Percentiles rank a stretch among this genome's conserved stretches.
phyloP scores from a whole-genome alignment of 2,329 filamentous ascomycete species.

The Neophaeococcomyces mojaviensis region DNA sequence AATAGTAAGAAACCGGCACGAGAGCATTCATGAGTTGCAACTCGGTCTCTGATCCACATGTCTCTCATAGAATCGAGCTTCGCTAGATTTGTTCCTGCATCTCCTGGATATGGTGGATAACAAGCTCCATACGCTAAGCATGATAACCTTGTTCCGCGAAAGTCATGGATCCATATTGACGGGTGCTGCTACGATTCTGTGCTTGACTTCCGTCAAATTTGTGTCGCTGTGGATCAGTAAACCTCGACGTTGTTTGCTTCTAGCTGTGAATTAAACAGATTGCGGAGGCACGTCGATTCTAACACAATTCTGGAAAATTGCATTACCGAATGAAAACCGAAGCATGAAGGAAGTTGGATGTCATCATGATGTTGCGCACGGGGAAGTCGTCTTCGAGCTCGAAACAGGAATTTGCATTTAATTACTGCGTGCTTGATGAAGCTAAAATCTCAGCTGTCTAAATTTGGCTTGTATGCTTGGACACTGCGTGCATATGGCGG shows the following conservation, averaged over 20 bases:
- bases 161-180: neutral
- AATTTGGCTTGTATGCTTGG: neutral
- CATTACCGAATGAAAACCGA: too few relatives aligned
- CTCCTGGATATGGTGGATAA: neutral
- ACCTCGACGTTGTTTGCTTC: neutral
- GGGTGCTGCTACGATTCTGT: neutral
- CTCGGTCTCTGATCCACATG: neutral
- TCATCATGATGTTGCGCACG: too few relatives aligned
- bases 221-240: too few relatives aligned
- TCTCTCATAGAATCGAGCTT: neutral
- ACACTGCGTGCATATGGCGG: neutral
- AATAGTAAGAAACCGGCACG: neutral
- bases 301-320: too few relatives aligned
- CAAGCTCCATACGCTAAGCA: neutral
- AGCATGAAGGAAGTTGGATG: too few relatives aligned
- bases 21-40: neutral
- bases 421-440: too few relatives aligned
- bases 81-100: neutral
- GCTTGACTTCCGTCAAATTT: too few relatives aligned
- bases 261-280: neutral
- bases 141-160: constrained; percentile 1
- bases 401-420: too few relatives aligned
- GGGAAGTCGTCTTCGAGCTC: too few relatives aligned
- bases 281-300: too few relatives aligned
- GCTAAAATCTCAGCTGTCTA: neutral